A percentile compares a stretch with the other conserved stretches of the same genome.
Conservation (phyloP, 345 rosid species). For the Moricandia arvensis region DNA sequence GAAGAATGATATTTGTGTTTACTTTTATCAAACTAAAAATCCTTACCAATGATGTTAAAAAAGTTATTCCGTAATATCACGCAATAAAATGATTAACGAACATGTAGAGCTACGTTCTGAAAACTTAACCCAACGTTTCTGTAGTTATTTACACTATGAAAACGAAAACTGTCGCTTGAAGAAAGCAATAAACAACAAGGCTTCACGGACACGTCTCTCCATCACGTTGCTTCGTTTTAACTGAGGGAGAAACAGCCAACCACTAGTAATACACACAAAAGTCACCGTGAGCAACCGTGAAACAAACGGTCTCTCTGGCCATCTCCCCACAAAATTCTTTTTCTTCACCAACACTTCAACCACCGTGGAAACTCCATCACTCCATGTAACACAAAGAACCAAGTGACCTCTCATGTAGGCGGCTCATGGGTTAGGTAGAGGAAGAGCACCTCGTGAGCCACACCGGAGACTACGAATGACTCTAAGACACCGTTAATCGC, state of each 20-base stretch:
- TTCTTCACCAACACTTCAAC: constrained; percentile 46
- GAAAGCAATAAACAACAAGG: neutral
- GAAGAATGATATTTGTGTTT: neutral
- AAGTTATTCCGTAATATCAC: neutral
- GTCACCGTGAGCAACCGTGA: constrained; percentile 28
- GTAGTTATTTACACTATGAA: neutral
- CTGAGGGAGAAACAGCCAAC: neutral
- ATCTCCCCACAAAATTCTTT: neutral
- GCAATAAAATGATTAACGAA: neutral
- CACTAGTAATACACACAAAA: neutral
- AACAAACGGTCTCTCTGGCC: neutral
- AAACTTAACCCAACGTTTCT: neutral
- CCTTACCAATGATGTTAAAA: neutral
- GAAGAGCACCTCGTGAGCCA: constrained; percentile 55
- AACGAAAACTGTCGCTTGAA: neutral
- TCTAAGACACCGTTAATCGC: neutral
- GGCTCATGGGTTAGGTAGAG: constrained; percentile 31
- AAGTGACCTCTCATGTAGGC: constrained; percentile 66
- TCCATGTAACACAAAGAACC: constrained; percentile 60
- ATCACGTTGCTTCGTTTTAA: neutral
- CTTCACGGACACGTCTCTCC: neutral
- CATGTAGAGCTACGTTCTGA: neutral
- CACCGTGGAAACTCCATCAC: constrained; percentile 46
- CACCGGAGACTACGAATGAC: constrained; percentile 53
- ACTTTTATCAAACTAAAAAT: neutral